phyloP scores from a whole-genome alignment of 768 basidiomycete genomes.

The Kwoniella pini region DNA sequence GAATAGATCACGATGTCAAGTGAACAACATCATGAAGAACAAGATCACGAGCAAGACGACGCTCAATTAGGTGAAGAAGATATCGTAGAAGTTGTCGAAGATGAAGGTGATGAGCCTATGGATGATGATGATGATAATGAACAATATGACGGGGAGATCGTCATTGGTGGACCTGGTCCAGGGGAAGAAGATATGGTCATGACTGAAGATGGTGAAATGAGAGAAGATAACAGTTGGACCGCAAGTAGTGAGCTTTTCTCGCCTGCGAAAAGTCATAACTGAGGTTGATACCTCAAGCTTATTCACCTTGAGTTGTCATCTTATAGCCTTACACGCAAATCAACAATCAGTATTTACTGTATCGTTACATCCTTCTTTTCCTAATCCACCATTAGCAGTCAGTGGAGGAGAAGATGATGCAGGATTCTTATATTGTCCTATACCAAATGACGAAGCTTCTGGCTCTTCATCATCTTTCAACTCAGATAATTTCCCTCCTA shows the following conservation, averaged over 20 bases:
- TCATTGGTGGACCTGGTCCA: conserved; percentile 39
- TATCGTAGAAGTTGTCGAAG: conserved; percentile 43
- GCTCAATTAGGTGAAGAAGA: conserved; percentile 31
- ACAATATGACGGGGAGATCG: conserved; percentile 42
- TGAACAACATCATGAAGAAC: conserved; percentile 13
- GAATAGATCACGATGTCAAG: not conserved
- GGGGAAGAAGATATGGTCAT: conserved; percentile 29
- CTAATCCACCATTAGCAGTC: conserved; percentile 70
- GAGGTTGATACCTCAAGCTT: too few species aligned
- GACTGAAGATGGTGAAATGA: conserved; percentile 10
- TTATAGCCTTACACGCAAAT: conserved; percentile 60
- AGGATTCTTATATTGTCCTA: conserved; percentile 71
- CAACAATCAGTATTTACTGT: conserved; percentile 77
- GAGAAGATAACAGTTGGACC: conserved; percentile 43
- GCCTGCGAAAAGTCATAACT: not conserved
- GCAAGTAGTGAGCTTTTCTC: conserved; percentile 23
- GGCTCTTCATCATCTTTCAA: conserved; percentile 32
- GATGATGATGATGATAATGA: conserved; percentile 38
- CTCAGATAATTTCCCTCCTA: conserved; percentile 41
- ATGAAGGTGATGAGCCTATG: conserved; percentile 38
- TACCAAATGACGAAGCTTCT: conserved; percentile 30
- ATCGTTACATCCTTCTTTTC: conserved; percentile 72
- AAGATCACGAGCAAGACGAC: conserved; percentile 24
- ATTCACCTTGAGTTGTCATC: not conserved
- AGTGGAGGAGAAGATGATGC: conserved; percentile 95